These are phyloP conservation scores for Lonicera japonica DNA, from an alignment of 129 eudicot genomes.

Conservation along the genomic window DNA sequence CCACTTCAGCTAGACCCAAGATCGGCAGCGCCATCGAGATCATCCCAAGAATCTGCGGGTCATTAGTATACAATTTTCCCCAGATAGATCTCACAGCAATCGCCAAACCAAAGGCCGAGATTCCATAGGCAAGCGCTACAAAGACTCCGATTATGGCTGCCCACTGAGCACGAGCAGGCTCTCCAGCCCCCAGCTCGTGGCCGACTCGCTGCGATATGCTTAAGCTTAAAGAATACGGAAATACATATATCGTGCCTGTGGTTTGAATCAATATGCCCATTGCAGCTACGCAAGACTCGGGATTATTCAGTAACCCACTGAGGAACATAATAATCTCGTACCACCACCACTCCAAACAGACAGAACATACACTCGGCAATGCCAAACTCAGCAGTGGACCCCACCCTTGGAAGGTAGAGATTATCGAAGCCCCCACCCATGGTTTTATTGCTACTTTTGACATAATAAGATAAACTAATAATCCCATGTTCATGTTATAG, in stretches of 20 bases:
- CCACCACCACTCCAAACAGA: slow-evolving; percentile 98
- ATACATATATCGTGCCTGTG: slow-evolving; percentile 51
- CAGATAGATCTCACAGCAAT: slow-evolving; percentile 34
- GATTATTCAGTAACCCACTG: slow-evolving; percentile 62
- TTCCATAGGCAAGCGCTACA: slow-evolving; percentile 39
- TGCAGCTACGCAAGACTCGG: slow-evolving; percentile 71
- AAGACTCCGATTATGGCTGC: slow-evolving; percentile 41
- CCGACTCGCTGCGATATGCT: slow-evolving; percentile 81
- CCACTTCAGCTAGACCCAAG: slow-evolving; percentile 66
- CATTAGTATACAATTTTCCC: slow-evolving; percentile 70
- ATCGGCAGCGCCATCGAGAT: slow-evolving; percentile 53
- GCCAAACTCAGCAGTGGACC: slow-evolving; percentile 57
- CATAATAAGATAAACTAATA: slow-evolving; percentile 42
- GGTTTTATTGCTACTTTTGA: slow-evolving; percentile 61
- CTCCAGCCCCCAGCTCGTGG: slow-evolving; percentile 70
- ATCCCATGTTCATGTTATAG: slow-evolving; percentile 57
- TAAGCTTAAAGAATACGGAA: slow-evolving; percentile 58
- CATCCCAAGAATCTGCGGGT: slow-evolving; percentile 40
- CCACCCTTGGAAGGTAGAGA: slow-evolving; percentile 66
- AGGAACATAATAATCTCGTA: slow-evolving; percentile 73
- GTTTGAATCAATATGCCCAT: slow-evolving; percentile 78
- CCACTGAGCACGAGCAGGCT: slow-evolving; percentile 44
- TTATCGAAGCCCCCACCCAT: slow-evolving; percentile 45
- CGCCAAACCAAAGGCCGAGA: slow-evolving; percentile 36
- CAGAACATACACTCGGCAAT: slow-evolving; percentile 54